Base-by-base conservation (phyloP, 805 yeast species). In the Candida easanensis region DNA sequence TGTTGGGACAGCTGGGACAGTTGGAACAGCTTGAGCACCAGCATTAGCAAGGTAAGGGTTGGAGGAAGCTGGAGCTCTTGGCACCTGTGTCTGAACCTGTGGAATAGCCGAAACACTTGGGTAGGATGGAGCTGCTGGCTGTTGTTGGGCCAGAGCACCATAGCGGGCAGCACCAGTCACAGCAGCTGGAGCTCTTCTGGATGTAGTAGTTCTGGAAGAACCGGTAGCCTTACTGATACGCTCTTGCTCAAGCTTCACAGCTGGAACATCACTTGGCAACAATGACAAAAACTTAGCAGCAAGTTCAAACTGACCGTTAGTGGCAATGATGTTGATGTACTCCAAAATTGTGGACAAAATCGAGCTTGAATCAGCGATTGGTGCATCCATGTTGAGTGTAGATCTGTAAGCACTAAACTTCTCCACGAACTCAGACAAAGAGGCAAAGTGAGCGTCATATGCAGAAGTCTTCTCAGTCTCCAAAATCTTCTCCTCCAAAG, bases 381-480 rank as follows among this genome's bases (percentile, higher is more conserved):
- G 54, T 0, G 62, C 57, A 25, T 60, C 62, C 30, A 45, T 53
- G 37, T 66, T 66, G 27, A 74, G 59, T 33, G 75, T 69, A 22
- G 83, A 70, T 55, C 84, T 74, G 62, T 81, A 89, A 20, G 86
- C 83, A 28, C 88, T 77, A 48, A 90, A 76, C 64, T 90, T 90
- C 62, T 87, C 95, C 40, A 88, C 84, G 59, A 89, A 84, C 56
- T 79, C 83, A 41, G 84, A 82, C 61, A 91, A 70, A 8, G 96
- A 84, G 53, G 79, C 84, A 53, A 84, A 80, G 57, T 88, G 88
- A 18, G 96, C 96, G 51, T 84, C 93, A 42, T 84, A 83, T 1
- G 88, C 80, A 3, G 96, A 77, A 10, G 61, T 61, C 32, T 64
- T 65, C 25, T 64, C 62, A n/a, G 62, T 46, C 32, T 58, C 56